Base-by-base conservation (phyloP, 2,329 filamentous ascomycete genomes). In the Dendryphion nanum region DNA sequence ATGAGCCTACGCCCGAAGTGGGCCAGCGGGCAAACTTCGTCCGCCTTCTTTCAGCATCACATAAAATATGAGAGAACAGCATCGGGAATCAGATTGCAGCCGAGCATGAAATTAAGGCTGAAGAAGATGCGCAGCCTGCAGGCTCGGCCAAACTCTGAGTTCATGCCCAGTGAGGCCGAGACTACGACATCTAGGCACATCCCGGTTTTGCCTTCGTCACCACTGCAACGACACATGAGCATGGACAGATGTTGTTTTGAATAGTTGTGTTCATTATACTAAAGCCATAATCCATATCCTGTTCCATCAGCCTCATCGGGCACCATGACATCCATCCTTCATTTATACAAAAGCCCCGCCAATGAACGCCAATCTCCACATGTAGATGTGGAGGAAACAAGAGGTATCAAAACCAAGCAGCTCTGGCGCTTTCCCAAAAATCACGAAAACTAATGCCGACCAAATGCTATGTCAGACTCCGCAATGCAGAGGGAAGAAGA, bases 401-500 rank as follows among this genome's bases (percentile, higher is more conserved):
- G 37, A 53, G 50, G 53, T 58, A 55, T 57, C 51, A 50, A 55
- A 49, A 20, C 6, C 6, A 8, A 38, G 26, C 10, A 50, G 41
- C 41, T 30, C 16, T 30, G 34, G 33, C 20, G 34, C 33, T 40
- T 40, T 39, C 26, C 49, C 40, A 35, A 37, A 34, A 16, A 26
- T 10, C 31, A 19, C 16, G 18, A 21, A 8, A 8, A n/a, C 10
- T n/a, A 26, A 26, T 26, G 23, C 23, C 23, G n/a, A 10, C 10
- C 23, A 15, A 15, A 45, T 44, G 44, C 42, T 44, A 24, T 42
- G 43, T 35, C 41, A 34, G 49, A 59, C 58, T 56, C 54, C 55
- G 37, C 53, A 53, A 60, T 58, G 57, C 57, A 61, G 50, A 57
- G 45, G 39, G 31, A 31, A 45, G 35, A 19, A 29, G 10, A 28